Evolutionary conservation across 1,284 basidiomycete genomes (phyloP), one percentile per base, ranked within the genome.

Genomic region (Marasmius fiardii): DNA sequence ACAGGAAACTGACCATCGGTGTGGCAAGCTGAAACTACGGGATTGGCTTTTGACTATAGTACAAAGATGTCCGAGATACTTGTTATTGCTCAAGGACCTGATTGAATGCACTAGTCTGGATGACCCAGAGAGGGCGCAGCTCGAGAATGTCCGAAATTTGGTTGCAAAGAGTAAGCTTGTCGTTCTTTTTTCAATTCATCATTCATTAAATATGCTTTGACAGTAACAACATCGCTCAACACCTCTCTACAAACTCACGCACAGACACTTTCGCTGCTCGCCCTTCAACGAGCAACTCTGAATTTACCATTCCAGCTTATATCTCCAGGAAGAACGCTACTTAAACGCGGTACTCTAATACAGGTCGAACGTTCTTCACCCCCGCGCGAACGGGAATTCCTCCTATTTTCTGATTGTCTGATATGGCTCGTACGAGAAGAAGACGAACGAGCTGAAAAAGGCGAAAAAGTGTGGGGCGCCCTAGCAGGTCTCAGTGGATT

Each of bases 31-130:
- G 48, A 87, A 86, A 60, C 74, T 95, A 26, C 75, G 85, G 12
- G 90, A 92, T 62, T 93, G 92, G 86, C 77, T 95, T n/a, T 75
- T 95, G 54, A 91, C 86, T 4, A 85, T 93, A 49, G 87, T 95
- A 1, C 92, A 95, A 70, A 79, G 93, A 47, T 92, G 92, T 67
- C 92, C 92, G 10, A 79, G 93, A 55, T 95, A 94, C 65, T 75
- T 92, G 5, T 76, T 95, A 12, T 73, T 95, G 4, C 78, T 95
- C 50, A 88, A 86, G 68, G 92, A 95, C 63, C 75, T 95, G 28
- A 81, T 93, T 21, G 68, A 70, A 12, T 82, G 81, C 60, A 91
- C 88, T 2, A 78, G 82, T 43, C 68, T 74, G 4, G 81, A 82
- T 1, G 85, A 89, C 58, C 73, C 80, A 6, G 92, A 93, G 41